These are phyloP conservation scores for Sclerotinia spermophila DNA, from an alignment of 2,329 filamentous ascomycete genomes.

Conservation along the genomic window DNA sequence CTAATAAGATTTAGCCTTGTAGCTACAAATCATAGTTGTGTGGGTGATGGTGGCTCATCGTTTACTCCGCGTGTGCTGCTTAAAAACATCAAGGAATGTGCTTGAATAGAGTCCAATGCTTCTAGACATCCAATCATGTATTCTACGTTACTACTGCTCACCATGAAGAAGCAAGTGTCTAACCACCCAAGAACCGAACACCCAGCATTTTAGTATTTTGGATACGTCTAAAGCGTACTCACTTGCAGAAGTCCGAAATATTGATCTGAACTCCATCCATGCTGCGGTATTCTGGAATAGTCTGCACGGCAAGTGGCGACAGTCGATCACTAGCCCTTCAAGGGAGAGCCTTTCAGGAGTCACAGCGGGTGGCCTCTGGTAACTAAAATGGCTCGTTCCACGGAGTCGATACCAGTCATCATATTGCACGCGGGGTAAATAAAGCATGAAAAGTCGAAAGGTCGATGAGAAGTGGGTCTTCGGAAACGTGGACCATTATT, in stretches of 20 bases:
- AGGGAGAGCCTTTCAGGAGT: neutral
- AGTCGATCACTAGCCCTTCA: neutral
- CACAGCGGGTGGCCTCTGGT: neutral
- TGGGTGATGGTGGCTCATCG: neutral
- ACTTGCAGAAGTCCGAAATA: neutral
- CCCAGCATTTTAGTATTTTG: neutral
- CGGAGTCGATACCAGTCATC: neutral
- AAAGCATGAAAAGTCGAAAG: neutral
- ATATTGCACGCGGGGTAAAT: neutral
- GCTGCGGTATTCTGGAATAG: neutral
- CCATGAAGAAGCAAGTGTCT: neutral
- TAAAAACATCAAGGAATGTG: neutral
- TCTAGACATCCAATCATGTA: neutral
- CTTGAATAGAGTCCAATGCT: neutral
- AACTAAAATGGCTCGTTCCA: neutral
- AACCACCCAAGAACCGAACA: neutral
- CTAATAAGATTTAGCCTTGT: no score
- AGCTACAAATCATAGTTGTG: neutral
- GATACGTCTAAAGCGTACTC: neutral
- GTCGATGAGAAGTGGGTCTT: neutral
- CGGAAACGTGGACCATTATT: neutral
- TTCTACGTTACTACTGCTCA: neutral
- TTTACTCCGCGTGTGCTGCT: neutral
- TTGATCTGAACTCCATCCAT: neutral
- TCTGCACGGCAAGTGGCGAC: neutral